A percentile compares a stretch with the other conserved stretches of the same genome.
These are phyloP conservation scores for Heteromeles arbutifolia DNA, from an alignment of 306 rosid species.

Conservation along the genomic window DNA sequence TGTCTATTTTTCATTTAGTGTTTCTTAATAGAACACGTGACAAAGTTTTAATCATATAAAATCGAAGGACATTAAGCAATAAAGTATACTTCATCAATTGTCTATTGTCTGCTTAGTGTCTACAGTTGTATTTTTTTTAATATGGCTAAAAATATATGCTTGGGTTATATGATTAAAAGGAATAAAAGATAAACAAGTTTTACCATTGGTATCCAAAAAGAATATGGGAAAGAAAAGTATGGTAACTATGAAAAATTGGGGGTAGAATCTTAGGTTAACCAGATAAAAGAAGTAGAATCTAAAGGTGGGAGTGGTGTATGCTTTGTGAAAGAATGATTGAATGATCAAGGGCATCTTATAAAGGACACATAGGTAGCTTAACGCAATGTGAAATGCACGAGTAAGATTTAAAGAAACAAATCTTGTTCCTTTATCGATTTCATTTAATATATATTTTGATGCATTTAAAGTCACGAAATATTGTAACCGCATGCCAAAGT, in stretches of 20 bases:
- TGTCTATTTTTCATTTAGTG: neutral
- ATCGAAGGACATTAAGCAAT: neutral
- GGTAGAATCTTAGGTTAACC: constrained; percentile 12
- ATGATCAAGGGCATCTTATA: constrained; percentile 25
- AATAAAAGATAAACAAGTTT: neutral
- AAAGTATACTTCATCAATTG: neutral
- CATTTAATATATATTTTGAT: too few relatives aligned
- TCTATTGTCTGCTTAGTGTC: neutral
- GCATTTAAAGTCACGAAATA: too few relatives aligned
- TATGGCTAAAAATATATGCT: too few relatives aligned
- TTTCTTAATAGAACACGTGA: neutral
- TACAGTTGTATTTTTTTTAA: too few relatives aligned
- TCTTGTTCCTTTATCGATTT: too few relatives aligned
- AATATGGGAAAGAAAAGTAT: neutral
- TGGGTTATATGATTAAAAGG: neutral
- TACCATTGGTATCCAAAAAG: neutral
- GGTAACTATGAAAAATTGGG: constrained; percentile 2
- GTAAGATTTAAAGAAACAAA: too few relatives aligned
- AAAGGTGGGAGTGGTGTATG: neutral
- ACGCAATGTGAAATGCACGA: neutral
- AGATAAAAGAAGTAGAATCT: constrained; percentile 9
- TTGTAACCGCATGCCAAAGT: neutral
- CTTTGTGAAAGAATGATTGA: constrained; percentile 28
- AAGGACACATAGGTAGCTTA: neutral
- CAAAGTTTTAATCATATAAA: too few relatives aligned